A percentile compares a stretch with the other conserved stretches of the same genome.
phyloP scores from a whole-genome alignment of 2,329 filamentous ascomycete species.

The Penicillium palitans region DNA sequence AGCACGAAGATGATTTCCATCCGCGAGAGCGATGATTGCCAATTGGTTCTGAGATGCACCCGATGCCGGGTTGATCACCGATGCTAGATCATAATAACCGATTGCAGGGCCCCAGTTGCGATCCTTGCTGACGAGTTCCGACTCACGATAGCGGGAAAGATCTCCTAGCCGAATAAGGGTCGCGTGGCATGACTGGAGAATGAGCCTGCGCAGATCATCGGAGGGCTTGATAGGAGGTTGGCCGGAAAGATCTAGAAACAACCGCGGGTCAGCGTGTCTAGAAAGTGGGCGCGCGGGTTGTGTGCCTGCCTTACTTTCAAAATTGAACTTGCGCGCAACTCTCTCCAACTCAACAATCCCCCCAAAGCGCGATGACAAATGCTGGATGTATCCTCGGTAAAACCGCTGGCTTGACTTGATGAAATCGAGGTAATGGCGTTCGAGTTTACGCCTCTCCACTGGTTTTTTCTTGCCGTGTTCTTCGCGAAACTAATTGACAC shows the following conservation, averaged over 20 bases:
- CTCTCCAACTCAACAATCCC: constrained; percentile 60
- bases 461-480: constrained; percentile 54
- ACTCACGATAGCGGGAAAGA: constrained; percentile 79
- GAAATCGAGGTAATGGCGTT: constrained; percentile 79
- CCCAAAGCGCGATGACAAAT: constrained; percentile 63
- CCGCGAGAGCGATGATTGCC: constrained; percentile 76
- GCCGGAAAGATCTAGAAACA: constrained; percentile 43
- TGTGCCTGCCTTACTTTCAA: constrained; percentile 41
- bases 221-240: constrained; percentile 50
- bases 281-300: not conserved
- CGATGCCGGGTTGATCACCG: constrained; percentile 72
- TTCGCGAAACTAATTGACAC: constrained; percentile 47
- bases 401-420: constrained; percentile 85
- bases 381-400: constrained; percentile 82
- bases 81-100: constrained; percentile 81
- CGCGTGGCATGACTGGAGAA: constrained; percentile 75
- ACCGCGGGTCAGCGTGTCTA: constrained; percentile 10
- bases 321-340: constrained; percentile 54
- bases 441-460: constrained; percentile 71
- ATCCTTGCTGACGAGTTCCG: constrained; percentile 69
- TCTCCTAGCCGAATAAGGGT: constrained; percentile 87
- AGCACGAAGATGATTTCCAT: constrained; percentile 76
- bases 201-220: constrained; percentile 55
- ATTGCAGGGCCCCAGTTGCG: constrained; percentile 77
- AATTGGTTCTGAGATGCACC: constrained; percentile 88